A percentile compares a stretch with the other conserved stretches of the same genome.
Conservation (phyloP, 192 early-diverging fungal genomes). For the Coemansia sp. region DNA sequence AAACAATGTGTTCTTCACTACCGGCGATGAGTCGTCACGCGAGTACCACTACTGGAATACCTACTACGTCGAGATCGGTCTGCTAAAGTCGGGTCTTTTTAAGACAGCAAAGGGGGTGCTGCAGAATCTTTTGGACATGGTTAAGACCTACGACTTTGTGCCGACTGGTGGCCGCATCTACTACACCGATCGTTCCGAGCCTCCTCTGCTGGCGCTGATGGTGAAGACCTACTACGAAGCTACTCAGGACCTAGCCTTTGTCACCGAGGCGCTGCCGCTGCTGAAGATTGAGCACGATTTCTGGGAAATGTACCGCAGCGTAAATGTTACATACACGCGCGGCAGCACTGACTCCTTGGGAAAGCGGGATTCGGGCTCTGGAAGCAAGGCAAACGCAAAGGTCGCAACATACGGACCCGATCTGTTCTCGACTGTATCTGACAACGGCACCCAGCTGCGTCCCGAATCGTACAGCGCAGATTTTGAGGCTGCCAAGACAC, state of each 20-base stretch:
- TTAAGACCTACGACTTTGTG: constrained; percentile 62
- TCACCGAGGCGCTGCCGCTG: constrained; percentile 58
- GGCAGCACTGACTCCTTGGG: constrained; percentile 3
- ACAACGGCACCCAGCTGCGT: constrained; percentile 7
- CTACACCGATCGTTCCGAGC: constrained; percentile 72
- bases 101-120: constrained; percentile 63
- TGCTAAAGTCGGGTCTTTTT: constrained; percentile 59
- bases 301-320: constrained; percentile 61
- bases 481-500: constrained; percentile 13
- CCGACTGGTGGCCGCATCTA: constrained; percentile 76
- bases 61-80: constrained; percentile 66
- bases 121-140: constrained; percentile 64
- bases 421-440: constrained; percentile 18
- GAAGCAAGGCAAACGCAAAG: constrained; percentile 16
- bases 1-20: constrained; percentile 63
- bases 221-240: constrained; percentile 62
- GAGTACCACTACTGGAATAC: constrained; percentile 77
- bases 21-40: constrained; percentile 64
- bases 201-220: constrained; percentile 71
- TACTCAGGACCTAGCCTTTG: constrained; percentile 58
- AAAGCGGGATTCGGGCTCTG: constrained; percentile 14
- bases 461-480: constrained; percentile 28
- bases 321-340: constrained; percentile 38
- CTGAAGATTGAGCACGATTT: constrained; percentile 64
- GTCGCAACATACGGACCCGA: constrained; percentile 27